These are phyloP conservation scores for Kazachstania kunashirensis DNA, from an alignment of 805 yeast species.

Conservation along the genomic window DNA sequence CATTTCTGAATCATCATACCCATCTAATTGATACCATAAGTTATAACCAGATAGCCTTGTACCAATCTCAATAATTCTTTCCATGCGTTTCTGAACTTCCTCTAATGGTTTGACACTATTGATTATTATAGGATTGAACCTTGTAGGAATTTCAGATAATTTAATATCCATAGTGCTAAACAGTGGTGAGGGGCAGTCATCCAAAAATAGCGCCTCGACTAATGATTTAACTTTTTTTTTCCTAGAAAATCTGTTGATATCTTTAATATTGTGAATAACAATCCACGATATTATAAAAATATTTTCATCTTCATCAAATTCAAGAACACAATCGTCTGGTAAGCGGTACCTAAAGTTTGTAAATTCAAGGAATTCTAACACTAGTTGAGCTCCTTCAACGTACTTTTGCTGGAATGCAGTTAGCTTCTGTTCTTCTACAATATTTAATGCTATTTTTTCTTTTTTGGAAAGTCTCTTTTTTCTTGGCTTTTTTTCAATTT, in stretches of 20 bases:
- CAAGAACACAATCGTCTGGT: conserved; percentile 72
- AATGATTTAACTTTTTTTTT: conserved; percentile 11
- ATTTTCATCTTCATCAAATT: conserved; percentile 30
- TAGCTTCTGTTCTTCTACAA: conserved; percentile 41
- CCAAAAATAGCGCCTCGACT: conserved; percentile 18
- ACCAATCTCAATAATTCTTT: conserved; percentile 48
- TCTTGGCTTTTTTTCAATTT: neutral
- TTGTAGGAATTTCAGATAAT: conserved; percentile 53
- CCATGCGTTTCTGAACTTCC: conserved; percentile 54
- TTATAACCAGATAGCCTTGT: conserved; percentile 49
- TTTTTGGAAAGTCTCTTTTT: neutral
- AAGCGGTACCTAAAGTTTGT: conserved; percentile 62
- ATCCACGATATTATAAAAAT: conserved; percentile 28
- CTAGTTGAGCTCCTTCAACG: conserved; percentile 56
- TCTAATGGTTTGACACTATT: conserved; percentile 55
- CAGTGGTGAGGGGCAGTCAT: conserved; percentile 33
- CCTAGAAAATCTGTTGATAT: conserved; percentile 18
- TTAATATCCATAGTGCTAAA: conserved; percentile 59
- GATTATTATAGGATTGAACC: conserved; percentile 52
- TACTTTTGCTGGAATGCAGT: conserved; percentile 74
- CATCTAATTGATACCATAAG: conserved; percentile 80
- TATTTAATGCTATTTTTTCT: neutral
- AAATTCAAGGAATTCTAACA: conserved; percentile 78
- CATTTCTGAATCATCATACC: conserved; percentile 53
- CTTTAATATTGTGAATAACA: conserved; percentile 25